phyloP scores from a whole-genome alignment of 2,329 filamentous ascomycete genomes.

The Trichophyton benhamiae region DNA sequence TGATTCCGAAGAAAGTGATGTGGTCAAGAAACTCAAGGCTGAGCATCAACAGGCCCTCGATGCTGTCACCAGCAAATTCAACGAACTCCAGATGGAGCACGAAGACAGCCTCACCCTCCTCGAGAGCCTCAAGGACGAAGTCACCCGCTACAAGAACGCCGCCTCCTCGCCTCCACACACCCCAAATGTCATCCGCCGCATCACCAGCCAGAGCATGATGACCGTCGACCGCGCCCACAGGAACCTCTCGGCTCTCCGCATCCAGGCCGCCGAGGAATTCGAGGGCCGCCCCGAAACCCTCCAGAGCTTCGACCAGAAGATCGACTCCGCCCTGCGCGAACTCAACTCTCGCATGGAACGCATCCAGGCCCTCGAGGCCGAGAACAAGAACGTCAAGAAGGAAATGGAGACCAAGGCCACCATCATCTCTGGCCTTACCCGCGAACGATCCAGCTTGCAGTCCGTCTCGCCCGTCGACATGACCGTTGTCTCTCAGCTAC shows the following conservation, averaged over 20 bases:
- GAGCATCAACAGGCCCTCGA: constrained; percentile 68
- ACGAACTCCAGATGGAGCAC: constrained; percentile 71
- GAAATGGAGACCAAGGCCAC: constrained; percentile 97
- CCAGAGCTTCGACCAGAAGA: constrained; percentile 83
- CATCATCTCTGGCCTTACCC: constrained; percentile 85
- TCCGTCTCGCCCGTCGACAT: constrained; percentile 73
- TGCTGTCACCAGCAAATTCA: constrained; percentile 64
- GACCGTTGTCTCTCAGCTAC: constrained; percentile 73
- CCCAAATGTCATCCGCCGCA: constrained; percentile 71
- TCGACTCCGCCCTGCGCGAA: constrained; percentile 87
- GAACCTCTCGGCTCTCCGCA: constrained; percentile 78
- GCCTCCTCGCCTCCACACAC: constrained; percentile 47
- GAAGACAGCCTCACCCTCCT: constrained; percentile 71
- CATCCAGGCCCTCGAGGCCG: constrained; percentile 77
- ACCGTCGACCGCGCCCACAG: constrained; percentile 77
- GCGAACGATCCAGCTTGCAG: constrained; percentile 83
- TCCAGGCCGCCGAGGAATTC: constrained; percentile 77
- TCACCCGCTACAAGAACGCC: constrained; percentile 59
- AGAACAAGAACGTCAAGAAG: constrained; percentile 70
- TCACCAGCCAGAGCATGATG: constrained; percentile 78
- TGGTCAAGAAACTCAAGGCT: constrained; percentile 54
- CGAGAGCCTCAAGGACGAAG: constrained; percentile 78
- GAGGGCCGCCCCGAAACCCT: constrained; percentile 69
- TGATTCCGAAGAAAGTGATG: constrained; percentile 48
- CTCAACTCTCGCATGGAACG: constrained; percentile 75